A percentile compares a stretch with the other conserved stretches of the same genome.
These are phyloP conservation scores for Collybia sordida DNA, from an alignment of 768 basidiomycete genomes.

Conservation along the genomic window DNA sequence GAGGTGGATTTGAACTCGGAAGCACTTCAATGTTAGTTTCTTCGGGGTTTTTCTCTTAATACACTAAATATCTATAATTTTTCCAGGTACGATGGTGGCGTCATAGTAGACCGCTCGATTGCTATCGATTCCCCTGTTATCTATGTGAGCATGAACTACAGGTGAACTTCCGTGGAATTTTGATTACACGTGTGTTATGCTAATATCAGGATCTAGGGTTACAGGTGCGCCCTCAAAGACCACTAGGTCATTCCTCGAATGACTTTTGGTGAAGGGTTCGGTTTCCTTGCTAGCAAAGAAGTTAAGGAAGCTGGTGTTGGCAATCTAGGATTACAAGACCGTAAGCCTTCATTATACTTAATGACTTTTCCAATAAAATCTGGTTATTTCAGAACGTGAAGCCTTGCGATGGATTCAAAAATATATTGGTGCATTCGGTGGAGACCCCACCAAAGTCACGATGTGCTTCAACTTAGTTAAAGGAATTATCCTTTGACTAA, in stretches of 20 bases:
- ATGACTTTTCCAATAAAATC: neutral
- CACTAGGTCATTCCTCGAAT: neutral
- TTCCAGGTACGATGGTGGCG: conserved; percentile 38
- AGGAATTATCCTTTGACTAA: neutral
- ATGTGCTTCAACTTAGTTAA: conserved; percentile 29
- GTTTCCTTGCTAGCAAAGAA: conserved; percentile 45
- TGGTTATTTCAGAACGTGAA: conserved; percentile 38
- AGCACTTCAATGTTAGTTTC: conserved; percentile 35
- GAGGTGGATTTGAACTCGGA: conserved; percentile 30
- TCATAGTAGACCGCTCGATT: conserved; percentile 44
- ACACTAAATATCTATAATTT: neutral
- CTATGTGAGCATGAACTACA: conserved; percentile 55
- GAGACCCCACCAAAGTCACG: conserved; percentile 53
- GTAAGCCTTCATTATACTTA: conserved; percentile 26
- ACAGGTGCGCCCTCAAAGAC: conserved; percentile 1
- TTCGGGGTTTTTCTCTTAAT: conserved; percentile 15
- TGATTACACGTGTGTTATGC: neutral
- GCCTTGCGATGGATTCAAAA: conserved; percentile 63
- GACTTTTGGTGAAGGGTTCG: conserved; percentile 26
- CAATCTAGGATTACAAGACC: conserved; percentile 62
- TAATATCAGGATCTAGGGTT: neutral
- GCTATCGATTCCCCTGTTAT: conserved; percentile 43
- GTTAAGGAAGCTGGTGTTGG: conserved; percentile 43
- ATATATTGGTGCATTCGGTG: conserved; percentile 60
- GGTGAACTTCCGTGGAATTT: conserved; percentile 18